These are phyloP conservation scores for Xylaria palmicola DNA, from an alignment of 495 filamentous ascomycete genomes.

Conservation along the genomic window DNA sequence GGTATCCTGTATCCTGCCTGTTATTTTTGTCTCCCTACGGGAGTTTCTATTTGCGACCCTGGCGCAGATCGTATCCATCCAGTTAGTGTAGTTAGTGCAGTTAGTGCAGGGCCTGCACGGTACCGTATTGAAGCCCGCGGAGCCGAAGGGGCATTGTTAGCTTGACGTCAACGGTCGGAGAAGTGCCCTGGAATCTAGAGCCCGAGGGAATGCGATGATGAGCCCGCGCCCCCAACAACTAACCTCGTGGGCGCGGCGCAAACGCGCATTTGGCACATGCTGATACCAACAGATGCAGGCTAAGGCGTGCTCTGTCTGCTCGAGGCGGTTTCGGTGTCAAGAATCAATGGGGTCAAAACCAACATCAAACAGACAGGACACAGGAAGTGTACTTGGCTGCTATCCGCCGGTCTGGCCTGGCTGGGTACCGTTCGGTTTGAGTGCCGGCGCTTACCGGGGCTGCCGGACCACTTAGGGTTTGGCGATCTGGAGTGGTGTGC, in stretches of 20 bases:
- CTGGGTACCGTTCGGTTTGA: neutral
- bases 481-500: neutral
- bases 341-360: constrained; percentile 2
- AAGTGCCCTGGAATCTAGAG: neutral
- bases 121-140: neutral
- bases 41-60: constrained; percentile 12
- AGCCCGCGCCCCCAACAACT: neutral
- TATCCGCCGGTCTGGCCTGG: neutral
- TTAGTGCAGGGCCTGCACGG: too few species aligned
- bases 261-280: neutral
- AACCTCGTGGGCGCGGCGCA: neutral
- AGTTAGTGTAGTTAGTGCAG: too few species aligned
- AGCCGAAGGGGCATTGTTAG: constrained; percentile 7
- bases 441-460: neutral
- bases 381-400: neutral
- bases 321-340: neutral
- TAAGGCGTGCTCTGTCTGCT: neutral
- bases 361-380: neutral
- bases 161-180: constrained; percentile 6
- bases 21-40: constrained; percentile 16
- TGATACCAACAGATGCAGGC: neutral
- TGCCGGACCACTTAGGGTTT: constrained; percentile 1
- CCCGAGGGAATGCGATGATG: neutral
- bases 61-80: neutral
- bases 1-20: too few species aligned